These are phyloP conservation scores for Aspergillus flavus DNA, from an alignment of 2,329 filamentous ascomycete genomes.

Conservation along the genomic window DNA sequence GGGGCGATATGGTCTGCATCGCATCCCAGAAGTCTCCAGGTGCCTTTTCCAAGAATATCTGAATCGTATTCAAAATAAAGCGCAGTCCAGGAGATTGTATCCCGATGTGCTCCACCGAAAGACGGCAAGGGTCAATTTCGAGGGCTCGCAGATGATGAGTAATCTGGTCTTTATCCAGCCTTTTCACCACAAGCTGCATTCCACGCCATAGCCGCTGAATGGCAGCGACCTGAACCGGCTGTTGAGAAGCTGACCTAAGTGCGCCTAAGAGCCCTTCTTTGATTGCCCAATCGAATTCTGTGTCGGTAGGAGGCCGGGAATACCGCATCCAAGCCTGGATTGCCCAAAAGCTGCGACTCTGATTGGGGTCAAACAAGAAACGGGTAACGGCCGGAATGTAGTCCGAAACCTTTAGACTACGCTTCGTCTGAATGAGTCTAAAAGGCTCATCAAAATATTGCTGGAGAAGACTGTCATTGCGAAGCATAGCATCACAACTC, in stretches of 20 bases:
- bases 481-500: slow-evolving; percentile 78
- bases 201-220: slow-evolving; percentile 80
- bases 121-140: slow-evolving; percentile 67
- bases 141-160: slow-evolving; percentile 77
- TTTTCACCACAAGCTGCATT: slow-evolving; percentile 71
- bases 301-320: slow-evolving; percentile 63
- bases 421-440: slow-evolving; percentile 74
- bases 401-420: slow-evolving; percentile 72
- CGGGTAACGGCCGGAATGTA: slow-evolving; percentile 80
- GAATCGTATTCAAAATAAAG: slow-evolving; percentile 70
- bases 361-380: slow-evolving; percentile 78
- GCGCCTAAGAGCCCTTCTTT: slow-evolving; percentile 70
- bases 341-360: slow-evolving; percentile 68
- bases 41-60: slow-evolving; percentile 71
- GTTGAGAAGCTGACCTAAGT: slow-evolving; percentile 64
- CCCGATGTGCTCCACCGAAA: slow-evolving; percentile 68
- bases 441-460: slow-evolving; percentile 81
- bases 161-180: slow-evolving; percentile 73
- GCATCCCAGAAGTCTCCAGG: slow-evolving; percentile 85
- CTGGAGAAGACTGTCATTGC: slow-evolving; percentile 55
- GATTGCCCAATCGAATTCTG: slow-evolving; percentile 87
- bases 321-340: slow-evolving; percentile 68
- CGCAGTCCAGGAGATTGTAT: slow-evolving; percentile 64
- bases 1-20: slow-evolving; percentile 77
- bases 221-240: slow-evolving; percentile 53